Conservation (phyloP, 176 grass and related monocot species). For the Carex myosuroides region DNA sequence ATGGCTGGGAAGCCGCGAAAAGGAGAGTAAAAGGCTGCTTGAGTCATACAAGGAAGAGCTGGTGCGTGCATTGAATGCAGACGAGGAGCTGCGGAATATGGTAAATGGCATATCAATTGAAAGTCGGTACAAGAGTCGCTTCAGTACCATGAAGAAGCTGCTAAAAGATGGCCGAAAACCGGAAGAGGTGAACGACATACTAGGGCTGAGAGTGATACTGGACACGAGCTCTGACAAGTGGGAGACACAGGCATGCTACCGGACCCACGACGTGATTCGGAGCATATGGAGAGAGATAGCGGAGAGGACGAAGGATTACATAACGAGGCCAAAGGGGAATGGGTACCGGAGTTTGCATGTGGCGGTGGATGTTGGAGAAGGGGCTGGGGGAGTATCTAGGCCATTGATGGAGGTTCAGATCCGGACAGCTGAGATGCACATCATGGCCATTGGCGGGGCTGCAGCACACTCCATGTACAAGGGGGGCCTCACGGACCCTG, state of each 20-base stretch:
- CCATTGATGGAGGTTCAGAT: constrained; percentile 96
- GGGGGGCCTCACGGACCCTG: constrained; percentile 74
- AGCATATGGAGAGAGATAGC: constrained; percentile 68
- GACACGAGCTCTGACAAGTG: constrained; percentile 30
- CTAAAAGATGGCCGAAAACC: constrained; percentile 75
- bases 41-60: constrained; percentile 55
- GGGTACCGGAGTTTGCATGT: constrained; percentile 95
- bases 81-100: constrained; percentile 46
- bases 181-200: constrained; percentile 82
- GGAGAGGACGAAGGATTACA: constrained; percentile 74
- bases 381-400: constrained; percentile 25
- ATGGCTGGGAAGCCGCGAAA: constrained; percentile 69
- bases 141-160: constrained; percentile 96
- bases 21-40: constrained; percentile 51
- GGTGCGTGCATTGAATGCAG: constrained; percentile 45
- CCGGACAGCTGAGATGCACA: constrained; percentile 71
- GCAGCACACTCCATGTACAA: constrained; percentile 96
- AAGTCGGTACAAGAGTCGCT: constrained; percentile 82
- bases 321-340: constrained; percentile 66
- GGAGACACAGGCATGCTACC: constrained; percentile 55
- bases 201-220: constrained; percentile 78
- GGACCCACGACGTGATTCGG: constrained; percentile 49
- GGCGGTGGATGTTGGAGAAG: constrained; percentile 68
- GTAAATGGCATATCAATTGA: constrained; percentile 56
- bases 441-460: constrained; percentile 64